phyloP scores from a whole-genome alignment of 257 asterid species.

The Voacanga thouarsii region DNA sequence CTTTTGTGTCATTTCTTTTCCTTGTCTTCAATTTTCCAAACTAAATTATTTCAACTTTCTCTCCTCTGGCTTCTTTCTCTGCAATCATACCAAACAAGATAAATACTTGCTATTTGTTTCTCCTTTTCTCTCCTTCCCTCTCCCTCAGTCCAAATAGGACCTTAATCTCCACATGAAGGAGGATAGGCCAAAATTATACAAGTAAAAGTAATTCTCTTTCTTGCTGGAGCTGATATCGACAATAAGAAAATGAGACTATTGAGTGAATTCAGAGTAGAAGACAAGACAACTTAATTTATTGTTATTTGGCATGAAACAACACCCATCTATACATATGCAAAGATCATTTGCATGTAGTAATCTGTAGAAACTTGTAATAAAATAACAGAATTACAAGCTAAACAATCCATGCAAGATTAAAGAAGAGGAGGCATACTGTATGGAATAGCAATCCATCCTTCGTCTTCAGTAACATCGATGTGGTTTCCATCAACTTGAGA shows the following conservation, averaged over 20 bases:
- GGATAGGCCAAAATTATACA: not conserved
- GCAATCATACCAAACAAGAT: not conserved
- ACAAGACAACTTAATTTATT: not conserved
- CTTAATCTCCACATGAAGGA: not conserved
- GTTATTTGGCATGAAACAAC: not conserved
- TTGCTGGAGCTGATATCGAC: not conserved
- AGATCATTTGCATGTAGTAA: not conserved
- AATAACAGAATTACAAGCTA: not conserved
- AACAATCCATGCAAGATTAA: slow-evolving; percentile 16
- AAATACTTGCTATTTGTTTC: not conserved
- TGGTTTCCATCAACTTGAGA: slow-evolving; percentile 48
- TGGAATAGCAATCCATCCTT: slow-evolving; percentile 77
- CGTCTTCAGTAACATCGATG: slow-evolving; percentile 68
- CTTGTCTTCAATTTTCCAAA: not conserved
- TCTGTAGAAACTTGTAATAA: not conserved
- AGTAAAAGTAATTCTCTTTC: not conserved
- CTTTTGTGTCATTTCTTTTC: not conserved
- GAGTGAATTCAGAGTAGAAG: not conserved
- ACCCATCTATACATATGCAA: not conserved
- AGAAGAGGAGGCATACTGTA: slow-evolving; percentile 43
- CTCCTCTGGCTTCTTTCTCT: not conserved
- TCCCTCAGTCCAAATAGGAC: not conserved
- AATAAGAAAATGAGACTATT: not conserved
- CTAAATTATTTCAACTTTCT: not conserved
- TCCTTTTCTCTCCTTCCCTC: not conserved